These are phyloP conservation scores for Paxillus ammoniavirescens DNA, from an alignment of 768 basidiomycete species.

Conservation along the genomic window DNA sequence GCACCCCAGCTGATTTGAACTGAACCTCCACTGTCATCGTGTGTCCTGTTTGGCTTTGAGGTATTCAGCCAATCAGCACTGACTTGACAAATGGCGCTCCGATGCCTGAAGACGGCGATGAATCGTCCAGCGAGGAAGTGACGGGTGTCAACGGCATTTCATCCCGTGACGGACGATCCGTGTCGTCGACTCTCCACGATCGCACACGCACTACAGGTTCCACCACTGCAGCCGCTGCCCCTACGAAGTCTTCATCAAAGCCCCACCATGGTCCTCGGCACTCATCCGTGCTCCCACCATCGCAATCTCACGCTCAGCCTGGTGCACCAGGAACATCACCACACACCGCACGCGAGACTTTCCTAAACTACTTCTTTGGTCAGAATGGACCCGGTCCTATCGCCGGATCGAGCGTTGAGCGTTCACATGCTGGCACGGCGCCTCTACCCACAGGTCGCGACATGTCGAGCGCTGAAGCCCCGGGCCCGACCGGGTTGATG, in stretches of 20 bases:
- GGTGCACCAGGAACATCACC: conserved; percentile 38
- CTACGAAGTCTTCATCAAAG: conserved; percentile 28
- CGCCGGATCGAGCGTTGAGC: conserved; percentile 51
- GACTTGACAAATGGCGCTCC: conserved; percentile 59
- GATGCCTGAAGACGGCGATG: conserved; percentile 61
- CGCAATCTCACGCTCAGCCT: conserved; percentile 35
- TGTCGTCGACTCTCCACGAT: conserved; percentile 76
- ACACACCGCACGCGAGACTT: conserved; percentile 78
- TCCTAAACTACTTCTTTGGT: conserved; percentile 98
- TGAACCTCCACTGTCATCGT: conserved; percentile 15
- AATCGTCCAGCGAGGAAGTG: conserved; percentile 57
- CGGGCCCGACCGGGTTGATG: conserved; percentile 60
- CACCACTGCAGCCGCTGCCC: conserved; percentile 23
- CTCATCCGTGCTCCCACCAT: conserved; percentile 25
- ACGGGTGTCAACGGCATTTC: conserved; percentile 52
- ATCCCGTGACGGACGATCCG: conserved; percentile 62
- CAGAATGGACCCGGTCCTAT: conserved; percentile 81
- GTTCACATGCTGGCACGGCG: conserved; percentile 22
- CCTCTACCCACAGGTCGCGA: conserved; percentile 63
- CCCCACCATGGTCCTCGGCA: conserved; percentile 33
- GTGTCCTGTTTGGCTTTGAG: conserved; percentile 1
- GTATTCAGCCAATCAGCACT: conserved; percentile 54
- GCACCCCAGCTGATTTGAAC: conserved; percentile 10
- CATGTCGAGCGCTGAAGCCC: conserved; percentile 51
- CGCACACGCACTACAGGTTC: conserved; percentile 54